A percentile compares a stretch with the other conserved stretches of the same genome.
Evolutionary conservation across 169 alveolate genomes (phyloP).

Genomic region (Eimeria falciformis): DNA sequence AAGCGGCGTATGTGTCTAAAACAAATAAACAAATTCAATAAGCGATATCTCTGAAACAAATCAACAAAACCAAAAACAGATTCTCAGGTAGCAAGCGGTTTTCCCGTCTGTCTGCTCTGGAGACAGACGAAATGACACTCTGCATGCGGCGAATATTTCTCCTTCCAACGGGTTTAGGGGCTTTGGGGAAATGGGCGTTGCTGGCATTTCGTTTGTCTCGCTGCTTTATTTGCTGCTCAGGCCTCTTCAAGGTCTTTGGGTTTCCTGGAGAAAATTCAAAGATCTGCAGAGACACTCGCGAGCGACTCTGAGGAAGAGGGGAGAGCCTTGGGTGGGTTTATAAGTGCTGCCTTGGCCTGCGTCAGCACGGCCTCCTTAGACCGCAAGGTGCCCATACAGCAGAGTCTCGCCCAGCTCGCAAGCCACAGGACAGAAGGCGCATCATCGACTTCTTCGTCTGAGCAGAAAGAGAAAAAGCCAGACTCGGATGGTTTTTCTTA

Average conservation of each 20-base stretch:
- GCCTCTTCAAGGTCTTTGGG: slow-evolving; percentile 1
- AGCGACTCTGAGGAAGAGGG: slow-evolving; percentile 20
- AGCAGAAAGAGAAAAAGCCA: not conserved
- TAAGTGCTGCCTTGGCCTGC: slow-evolving; percentile 46
- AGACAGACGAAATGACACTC: too few species aligned
- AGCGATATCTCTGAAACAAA: too few species aligned
- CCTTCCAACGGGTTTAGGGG: too few species aligned
- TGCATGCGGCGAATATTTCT: too few species aligned
- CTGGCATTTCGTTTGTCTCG: not conserved
- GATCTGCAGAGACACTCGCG: slow-evolving; percentile 17
- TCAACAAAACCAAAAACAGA: too few species aligned
- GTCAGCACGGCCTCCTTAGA: slow-evolving; percentile 25
- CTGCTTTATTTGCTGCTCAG: not conserved
- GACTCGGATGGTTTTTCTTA: not conserved
- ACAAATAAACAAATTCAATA: too few species aligned
- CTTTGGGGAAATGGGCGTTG: too few species aligned
- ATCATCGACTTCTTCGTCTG: not conserved
- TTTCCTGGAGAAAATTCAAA: slow-evolving; percentile 1
- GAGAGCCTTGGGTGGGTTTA: slow-evolving; percentile 45
- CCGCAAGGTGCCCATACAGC: slow-evolving; percentile 23
- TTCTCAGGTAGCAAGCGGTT: too few species aligned
- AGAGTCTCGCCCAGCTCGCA: too few species aligned
- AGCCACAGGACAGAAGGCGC: too few species aligned
- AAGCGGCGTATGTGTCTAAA: not conserved
- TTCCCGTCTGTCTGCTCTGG: too few species aligned